A percentile compares a stretch with the other conserved stretches of the same genome.
phyloP scores from a whole-genome alignment of 2,329 filamentous ascomycete species.

The Dothiorella sarmentorum region DNA sequence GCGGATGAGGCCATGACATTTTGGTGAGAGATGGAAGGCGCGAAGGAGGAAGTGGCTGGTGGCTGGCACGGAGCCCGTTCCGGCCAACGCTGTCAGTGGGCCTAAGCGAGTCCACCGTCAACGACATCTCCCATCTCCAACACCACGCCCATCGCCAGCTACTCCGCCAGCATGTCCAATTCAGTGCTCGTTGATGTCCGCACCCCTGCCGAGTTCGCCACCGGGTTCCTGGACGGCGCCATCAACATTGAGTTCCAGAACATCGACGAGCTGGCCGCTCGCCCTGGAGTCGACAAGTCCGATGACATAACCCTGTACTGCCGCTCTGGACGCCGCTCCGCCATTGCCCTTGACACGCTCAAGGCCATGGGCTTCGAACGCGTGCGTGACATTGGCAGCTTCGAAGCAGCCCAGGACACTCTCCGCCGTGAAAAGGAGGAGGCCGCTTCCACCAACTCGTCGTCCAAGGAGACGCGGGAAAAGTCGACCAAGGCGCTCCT shows the following conservation, averaged over 20 bases:
- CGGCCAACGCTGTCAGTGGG: neutral
- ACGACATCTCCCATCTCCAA: too few relatives aligned
- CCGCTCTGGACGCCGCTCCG: slow-evolving; percentile 33
- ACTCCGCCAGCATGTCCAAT: neutral
- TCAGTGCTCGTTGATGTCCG: slow-evolving; percentile 35
- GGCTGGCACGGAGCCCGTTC: neutral
- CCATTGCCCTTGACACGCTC: slow-evolving; percentile 32
- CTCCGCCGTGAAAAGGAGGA: slow-evolving; percentile 29
- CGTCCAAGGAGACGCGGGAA: slow-evolving; percentile 22
- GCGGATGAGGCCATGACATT: too few relatives aligned
- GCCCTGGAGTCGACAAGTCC: slow-evolving; percentile 23
- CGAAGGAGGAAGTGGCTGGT: neutral
- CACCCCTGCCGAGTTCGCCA: slow-evolving; percentile 34
- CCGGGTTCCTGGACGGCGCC: slow-evolving; percentile 31
- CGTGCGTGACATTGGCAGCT: slow-evolving; percentile 36
- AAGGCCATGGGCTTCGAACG: slow-evolving; percentile 28
- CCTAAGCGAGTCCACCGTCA: neutral
- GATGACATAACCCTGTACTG: slow-evolving; percentile 38
- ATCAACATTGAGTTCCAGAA: slow-evolving; percentile 38
- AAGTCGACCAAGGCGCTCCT: slow-evolving; percentile 28
- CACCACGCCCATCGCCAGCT: too few relatives aligned
- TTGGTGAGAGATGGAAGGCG: neutral
- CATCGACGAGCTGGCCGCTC: slow-evolving; percentile 27
- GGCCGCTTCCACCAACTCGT: slow-evolving; percentile 19
- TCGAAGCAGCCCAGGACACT: slow-evolving; percentile 31